Evolutionary conservation across 2,329 filamentous ascomycete species (phyloP), one percentile per base, ranked within the genome.

Genomic region (Allantophomopsis cytisporea): DNA sequence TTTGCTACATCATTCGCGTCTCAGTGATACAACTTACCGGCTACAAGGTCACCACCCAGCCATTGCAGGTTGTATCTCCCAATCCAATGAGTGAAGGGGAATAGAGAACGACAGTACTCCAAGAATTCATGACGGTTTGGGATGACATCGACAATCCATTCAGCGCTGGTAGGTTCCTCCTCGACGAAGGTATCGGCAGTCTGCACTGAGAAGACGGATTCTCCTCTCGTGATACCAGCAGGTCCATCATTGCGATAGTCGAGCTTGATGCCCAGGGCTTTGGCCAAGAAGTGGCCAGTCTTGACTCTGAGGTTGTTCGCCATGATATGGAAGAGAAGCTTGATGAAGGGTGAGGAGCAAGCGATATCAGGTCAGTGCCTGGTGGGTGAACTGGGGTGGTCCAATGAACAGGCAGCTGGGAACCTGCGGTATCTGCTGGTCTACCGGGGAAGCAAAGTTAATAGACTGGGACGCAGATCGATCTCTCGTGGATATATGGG

Each of bases 71-170:
- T 98, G 64, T 98, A 98, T 49, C 79, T 75, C 10, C 65, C 61
- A 41, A 96, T 89, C 91, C 91, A 98, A n/a, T 75, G 68, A 5
- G 83, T 57, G 55, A 95, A 96, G 0, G 91, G 91, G 49, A 98
- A 94, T 1, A 96, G 64, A 12, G 73, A 81, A 47, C 66, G 62
- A 42, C 78, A 41, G 54, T 95, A 98, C 2, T 62, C 50, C 5
- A 58, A 37, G 3, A 80, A 39, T 30, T 82, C 69, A 1, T 55
- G 46, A 7, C 64, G 57, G 0, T 66, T 67, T 0, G 89, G 91
- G 0, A 73, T 54, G 14, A 82, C 60, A 2, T 79, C 70, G 5
- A 57, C 54, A 12, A 96, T 46, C 74, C 78, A 94, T 54, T 94
- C 87, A 6, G 60, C 52, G 0, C 76, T 73, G 3, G 77, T 83